These are phyloP conservation scores for Penicillium cosmopolitanum DNA, from an alignment of 495 filamentous ascomycete species.

Conservation along the genomic window DNA sequence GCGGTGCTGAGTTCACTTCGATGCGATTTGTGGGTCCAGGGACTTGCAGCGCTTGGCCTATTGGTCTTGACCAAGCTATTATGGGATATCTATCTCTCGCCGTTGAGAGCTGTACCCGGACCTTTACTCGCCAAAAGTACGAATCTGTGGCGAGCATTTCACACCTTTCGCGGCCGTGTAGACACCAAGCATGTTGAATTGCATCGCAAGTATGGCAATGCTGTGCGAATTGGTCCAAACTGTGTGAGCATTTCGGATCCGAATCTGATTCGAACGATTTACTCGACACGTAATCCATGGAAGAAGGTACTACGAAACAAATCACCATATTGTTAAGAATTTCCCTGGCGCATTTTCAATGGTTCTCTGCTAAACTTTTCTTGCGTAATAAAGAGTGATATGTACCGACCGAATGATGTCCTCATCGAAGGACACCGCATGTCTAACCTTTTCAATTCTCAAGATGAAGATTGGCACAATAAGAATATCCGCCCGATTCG, in stretches of 20 bases:
- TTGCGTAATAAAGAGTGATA: slow-evolving; percentile 26
- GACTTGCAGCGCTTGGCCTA: slow-evolving; percentile 11
- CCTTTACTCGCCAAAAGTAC: slow-evolving; percentile 48
- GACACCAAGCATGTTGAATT: slow-evolving; percentile 33
- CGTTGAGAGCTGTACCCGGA: slow-evolving; percentile 43
- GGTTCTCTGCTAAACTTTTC: background rate
- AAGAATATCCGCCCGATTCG: slow-evolving; percentile 35
- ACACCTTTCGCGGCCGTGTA: slow-evolving; percentile 24
- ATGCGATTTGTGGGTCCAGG: slow-evolving; percentile 16
- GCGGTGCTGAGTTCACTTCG: slow-evolving; percentile 1
- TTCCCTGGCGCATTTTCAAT: background rate
- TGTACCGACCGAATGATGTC: slow-evolving; percentile 30
- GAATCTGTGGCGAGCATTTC: slow-evolving; percentile 38
- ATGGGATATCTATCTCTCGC: slow-evolving; percentile 19
- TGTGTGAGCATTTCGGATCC: slow-evolving; percentile 55
- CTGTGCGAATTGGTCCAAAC: slow-evolving; percentile 60
- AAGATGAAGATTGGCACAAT: slow-evolving; percentile 47
- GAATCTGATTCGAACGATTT: slow-evolving; percentile 48
- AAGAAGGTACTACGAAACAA: slow-evolving; percentile 26
- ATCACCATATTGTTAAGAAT: no score
- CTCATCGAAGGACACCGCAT: slow-evolving; percentile 28
- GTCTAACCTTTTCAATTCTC: slow-evolving; percentile 43
- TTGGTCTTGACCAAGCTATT: slow-evolving; percentile 17
- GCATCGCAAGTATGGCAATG: slow-evolving; percentile 55
- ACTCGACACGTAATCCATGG: slow-evolving; percentile 35